Conservation (phyloP, 345 rosid species). For the Eucalyptus albens region DNA sequence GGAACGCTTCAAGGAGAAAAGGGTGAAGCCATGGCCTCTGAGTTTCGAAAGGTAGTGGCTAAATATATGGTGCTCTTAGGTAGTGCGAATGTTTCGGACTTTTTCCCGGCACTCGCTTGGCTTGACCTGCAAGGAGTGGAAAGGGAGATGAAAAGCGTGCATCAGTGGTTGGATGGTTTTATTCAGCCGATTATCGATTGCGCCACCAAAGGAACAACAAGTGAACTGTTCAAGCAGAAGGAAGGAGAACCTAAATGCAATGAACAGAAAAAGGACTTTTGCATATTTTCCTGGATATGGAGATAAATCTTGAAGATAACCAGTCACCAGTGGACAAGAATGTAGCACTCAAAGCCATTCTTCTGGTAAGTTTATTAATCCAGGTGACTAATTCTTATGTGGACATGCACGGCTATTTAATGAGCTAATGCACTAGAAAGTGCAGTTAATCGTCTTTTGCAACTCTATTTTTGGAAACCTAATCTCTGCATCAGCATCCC, state of each 20-base stretch:
- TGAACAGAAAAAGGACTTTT: not conserved
- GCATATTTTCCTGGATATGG: not conserved
- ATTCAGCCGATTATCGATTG: not conserved
- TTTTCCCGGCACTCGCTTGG: not conserved
- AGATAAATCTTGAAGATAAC: not conserved
- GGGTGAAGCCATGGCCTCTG: too few species aligned
- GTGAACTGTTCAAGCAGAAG: not conserved
- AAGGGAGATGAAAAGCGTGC: not conserved
- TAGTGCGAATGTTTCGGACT: not conserved
- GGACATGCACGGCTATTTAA: too few species aligned
- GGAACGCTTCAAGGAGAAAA: too few species aligned
- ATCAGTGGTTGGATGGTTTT: not conserved
- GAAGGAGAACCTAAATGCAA: not conserved
- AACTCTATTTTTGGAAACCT: too few species aligned
- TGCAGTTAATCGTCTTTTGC: too few species aligned
- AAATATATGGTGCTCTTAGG: not conserved
- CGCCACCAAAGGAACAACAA: not conserved
- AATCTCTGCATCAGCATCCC: too few species aligned
- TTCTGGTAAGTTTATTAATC: not conserved
- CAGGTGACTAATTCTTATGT: not conserved
- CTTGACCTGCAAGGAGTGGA: not conserved
- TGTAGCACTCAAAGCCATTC: not conserved
- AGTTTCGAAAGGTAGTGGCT: not conserved
- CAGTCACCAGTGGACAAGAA: not conserved
- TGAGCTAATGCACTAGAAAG: too few species aligned